Base-by-base conservation (phyloP, 768 basidiomycete genomes). In the Boletus subparvulus region DNA sequence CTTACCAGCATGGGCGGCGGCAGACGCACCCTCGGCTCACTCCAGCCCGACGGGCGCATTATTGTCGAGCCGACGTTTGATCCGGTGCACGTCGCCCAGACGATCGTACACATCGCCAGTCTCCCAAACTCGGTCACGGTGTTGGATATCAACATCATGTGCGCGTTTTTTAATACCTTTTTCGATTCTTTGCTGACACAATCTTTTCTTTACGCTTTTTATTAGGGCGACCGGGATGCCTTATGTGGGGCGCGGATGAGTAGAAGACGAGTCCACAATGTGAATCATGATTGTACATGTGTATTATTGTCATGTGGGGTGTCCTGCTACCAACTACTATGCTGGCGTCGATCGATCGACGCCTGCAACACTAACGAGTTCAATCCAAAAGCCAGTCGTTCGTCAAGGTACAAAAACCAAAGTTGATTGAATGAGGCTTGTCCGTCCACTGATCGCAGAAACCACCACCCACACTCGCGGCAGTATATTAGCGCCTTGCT, bases 141-240 rank as follows among this genome's bases (percentile, higher is more conserved):
- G 52, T 78, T 90, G 39, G 80, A 86, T 21, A 75, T 90, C 62
- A 87, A 81, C 47, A 86, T 92, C 63, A 87, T 91, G 91, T 91
- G 61, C 54, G 84, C 77, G 5, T 52, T 30, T 39, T 46, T 4
- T 13, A 5, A 8, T 19, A 1, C 13, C n/a, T 35, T 40, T 24
- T 30, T 41, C 16, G 14, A 17, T 24, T 12, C 6, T 17, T 10
- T 12, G 11, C 30, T 32, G 7, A 52, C 7, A 2, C 21, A 1
- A 33, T 39, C 17, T n/a, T 19, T 33, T 14, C 8, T 16, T 12
- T 26, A 24, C 16, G 24, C 47, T 26, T 24, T 41, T 48, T 10
- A 14, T 19, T 52, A 80, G 78, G 77, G 78, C 80, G 4, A 77
- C 75, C 7, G 67, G 71, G 11, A 77, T 75, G 67, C 80, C 80